phyloP scores from a whole-genome alignment of 768 basidiomycete genomes.

The Lactarius sp. region DNA sequence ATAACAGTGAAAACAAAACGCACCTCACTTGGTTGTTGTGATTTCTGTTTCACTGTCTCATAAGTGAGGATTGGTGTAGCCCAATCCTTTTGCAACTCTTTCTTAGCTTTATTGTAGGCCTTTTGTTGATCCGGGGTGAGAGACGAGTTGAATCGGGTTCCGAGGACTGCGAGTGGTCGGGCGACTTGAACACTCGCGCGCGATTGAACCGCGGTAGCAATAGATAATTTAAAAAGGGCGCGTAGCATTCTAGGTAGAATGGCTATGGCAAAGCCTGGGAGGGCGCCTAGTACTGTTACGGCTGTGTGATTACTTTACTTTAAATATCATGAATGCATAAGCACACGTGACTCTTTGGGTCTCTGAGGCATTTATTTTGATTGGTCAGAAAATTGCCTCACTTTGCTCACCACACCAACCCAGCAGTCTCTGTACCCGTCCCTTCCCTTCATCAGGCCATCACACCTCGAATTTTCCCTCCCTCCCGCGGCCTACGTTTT shows the following conservation, averaged over 20 bases:
- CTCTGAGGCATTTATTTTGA: slow-evolving; percentile 16
- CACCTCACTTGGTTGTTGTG: slow-evolving; percentile 68
- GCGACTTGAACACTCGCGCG: neutral
- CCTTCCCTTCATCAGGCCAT: neutral
- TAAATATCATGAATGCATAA: neutral
- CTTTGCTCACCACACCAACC: neutral
- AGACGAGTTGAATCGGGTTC: slow-evolving; percentile 21
- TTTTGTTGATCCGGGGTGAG: slow-evolving; percentile 32
- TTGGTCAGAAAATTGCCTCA: slow-evolving; percentile 24
- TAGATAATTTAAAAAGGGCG: neutral
- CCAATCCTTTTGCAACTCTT: slow-evolving; percentile 64
- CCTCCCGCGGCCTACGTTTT: neutral
- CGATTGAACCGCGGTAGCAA: neutral
- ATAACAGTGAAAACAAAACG: slow-evolving; percentile 21
- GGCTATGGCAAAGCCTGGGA: neutral
- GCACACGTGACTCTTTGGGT: slow-evolving; percentile 1
- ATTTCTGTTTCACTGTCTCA: slow-evolving; percentile 75
- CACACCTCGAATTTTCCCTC: neutral
- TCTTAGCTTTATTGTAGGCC: slow-evolving; percentile 36
- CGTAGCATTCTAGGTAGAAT: slow-evolving; percentile 9
- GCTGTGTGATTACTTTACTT: neutral
- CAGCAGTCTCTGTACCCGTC: neutral
- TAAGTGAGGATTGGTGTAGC: slow-evolving; percentile 67
- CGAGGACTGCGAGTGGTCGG: slow-evolving; percentile 1
- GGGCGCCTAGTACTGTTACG: too few relatives aligned